Conservation (phyloP, 2,329 filamentous ascomycete species). For the Coniochaeta ligniaria region DNA sequence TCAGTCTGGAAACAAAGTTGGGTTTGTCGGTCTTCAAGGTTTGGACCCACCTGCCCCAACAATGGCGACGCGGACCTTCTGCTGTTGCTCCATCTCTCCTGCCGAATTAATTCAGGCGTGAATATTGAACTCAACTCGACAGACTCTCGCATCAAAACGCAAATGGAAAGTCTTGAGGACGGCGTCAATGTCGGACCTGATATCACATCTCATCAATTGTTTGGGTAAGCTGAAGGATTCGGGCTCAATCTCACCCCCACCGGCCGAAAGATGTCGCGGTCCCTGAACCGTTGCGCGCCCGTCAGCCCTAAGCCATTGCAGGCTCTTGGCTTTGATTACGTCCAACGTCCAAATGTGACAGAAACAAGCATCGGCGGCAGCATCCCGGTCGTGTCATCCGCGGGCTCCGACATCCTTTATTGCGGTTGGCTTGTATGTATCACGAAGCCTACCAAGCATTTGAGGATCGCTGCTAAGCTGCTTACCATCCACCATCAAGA, state of each 20-base stretch:
- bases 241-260: neutral
- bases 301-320: neutral
- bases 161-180: neutral
- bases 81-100: neutral
- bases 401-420: neutral
- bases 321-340: neutral
- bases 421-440: too few relatives aligned
- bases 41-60: constrained; percentile 14
- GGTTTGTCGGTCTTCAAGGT: neutral
- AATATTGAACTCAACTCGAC: neutral
- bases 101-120: neutral
- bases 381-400: neutral
- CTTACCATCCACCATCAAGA: too few relatives aligned
- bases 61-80: constrained; percentile 12
- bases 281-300: neutral
- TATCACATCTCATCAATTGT: neutral
- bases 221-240: neutral
- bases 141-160: neutral
- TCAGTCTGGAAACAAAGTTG: neutral
- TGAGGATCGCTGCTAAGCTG: too few relatives aligned
- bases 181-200: too few relatives aligned
- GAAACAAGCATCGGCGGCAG: neutral
- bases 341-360: too few relatives aligned
- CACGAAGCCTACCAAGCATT: too few relatives aligned
- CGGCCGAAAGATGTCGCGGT: neutral